Evolutionary conservation across 257 asterid species (phyloP).

Genomic region (Gentiana straminea): DNA sequence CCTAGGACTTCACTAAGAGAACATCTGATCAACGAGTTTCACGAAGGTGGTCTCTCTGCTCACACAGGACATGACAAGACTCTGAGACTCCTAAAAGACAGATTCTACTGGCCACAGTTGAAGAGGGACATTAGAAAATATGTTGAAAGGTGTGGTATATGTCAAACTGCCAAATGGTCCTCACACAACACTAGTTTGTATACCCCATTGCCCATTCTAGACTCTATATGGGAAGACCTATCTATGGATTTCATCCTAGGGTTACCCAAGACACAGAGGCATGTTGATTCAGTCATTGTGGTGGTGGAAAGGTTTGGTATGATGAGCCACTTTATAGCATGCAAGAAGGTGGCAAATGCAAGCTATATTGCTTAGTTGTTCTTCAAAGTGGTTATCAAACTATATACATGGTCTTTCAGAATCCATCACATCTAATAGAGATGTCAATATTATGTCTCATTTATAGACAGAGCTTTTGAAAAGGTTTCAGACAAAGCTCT

Average conservation of each 20-base stretch:
- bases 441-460: too few relatives aligned
- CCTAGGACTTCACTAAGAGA: not conserved
- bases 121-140: not conserved
- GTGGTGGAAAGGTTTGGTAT: not conserved
- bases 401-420: too few relatives aligned
- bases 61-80: not conserved
- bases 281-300: too few relatives aligned
- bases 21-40: not conserved
- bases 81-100: not conserved
- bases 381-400: not conserved
- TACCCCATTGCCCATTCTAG: not conserved
- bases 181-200: not conserved
- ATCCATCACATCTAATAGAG: too few relatives aligned
- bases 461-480: too few relatives aligned
- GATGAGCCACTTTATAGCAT: not conserved
- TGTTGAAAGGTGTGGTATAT: not conserved
- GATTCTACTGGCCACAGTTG: not conserved
- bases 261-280: not conserved
- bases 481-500: too few relatives aligned
- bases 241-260: conserved; percentile 1
- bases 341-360: not conserved
- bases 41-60: not conserved
- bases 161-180: not conserved
- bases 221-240: not conserved
- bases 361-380: not conserved